Percentiles rank a stretch among this genome's conserved stretches.
Evolutionary conservation across 1,139 yeast species (phyloP).

Genomic region (Protomyces macrosporus): DNA sequence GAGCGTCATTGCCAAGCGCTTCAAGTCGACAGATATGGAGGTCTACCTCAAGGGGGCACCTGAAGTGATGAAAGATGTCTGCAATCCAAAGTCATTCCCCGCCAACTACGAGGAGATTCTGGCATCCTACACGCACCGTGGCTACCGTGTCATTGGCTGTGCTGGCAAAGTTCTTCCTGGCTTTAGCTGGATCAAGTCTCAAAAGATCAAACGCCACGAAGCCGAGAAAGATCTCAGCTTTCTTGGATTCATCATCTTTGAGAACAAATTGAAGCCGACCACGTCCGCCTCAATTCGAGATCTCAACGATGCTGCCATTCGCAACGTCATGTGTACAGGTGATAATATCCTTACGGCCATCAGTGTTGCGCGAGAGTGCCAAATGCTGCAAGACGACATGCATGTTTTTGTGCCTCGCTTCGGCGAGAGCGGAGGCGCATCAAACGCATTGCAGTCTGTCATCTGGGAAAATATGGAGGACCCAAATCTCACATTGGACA

Average conservation of each 20-base stretch:
- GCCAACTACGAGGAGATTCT: constrained; percentile 64
- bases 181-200: constrained; percentile 42
- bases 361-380: constrained; percentile 84
- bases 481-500: constrained; percentile 47
- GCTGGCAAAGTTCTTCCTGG: constrained; percentile 58
- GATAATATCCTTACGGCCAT: constrained; percentile 92
- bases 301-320: constrained; percentile 59
- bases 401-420: constrained; percentile 68
- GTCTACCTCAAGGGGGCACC: constrained; percentile 95
- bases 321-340: constrained; percentile 96
- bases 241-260: constrained; percentile 85
- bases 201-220: constrained; percentile 51
- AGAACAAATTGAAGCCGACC: constrained; percentile 72
- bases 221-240: constrained; percentile 67
- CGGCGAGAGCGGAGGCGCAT: constrained; percentile 34
- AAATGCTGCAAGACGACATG: constrained; percentile 48
- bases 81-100: constrained; percentile 68
- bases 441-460: constrained; percentile 16
- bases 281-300: constrained; percentile 58
- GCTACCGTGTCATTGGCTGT: constrained; percentile 92
- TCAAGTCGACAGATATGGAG: constrained; percentile 36
- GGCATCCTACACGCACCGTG: constrained; percentile 82
- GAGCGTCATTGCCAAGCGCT: constrained; percentile 65
- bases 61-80: constrained; percentile 80
- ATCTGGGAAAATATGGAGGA: constrained; percentile 43